Evolutionary conservation across 1,284 basidiomycete genomes (phyloP).

Genomic region (Fomitopsis betulina): DNA sequence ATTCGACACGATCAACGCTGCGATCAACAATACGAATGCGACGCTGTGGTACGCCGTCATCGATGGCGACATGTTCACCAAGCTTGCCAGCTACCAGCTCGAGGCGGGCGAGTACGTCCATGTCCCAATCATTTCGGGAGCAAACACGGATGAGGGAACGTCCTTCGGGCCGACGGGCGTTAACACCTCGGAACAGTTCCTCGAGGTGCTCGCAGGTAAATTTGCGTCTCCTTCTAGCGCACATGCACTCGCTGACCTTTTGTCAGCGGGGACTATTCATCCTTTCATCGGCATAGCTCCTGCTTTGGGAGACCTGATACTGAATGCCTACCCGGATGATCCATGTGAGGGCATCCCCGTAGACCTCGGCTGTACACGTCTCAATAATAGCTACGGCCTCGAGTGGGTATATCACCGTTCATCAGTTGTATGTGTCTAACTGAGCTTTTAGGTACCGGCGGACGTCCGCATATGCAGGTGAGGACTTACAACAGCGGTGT

Average conservation of each 20-base stretch:
- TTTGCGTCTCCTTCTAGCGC: too few species aligned
- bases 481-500: background rate
- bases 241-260: background rate
- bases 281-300: background rate
- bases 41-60: background rate
- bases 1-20: background rate
- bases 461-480: background rate
- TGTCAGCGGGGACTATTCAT: background rate
- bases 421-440: too few species aligned
- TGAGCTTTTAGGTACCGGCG: background rate
- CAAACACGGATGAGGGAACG: conserved; percentile 1
- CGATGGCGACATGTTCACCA: conserved; percentile 1
- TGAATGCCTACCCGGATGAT: background rate
- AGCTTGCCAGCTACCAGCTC: background rate
- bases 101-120: conserved; percentile 2
- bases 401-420: background rate
- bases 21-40: background rate
- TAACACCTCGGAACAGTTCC: background rate
- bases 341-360: background rate
- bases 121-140: background rate
- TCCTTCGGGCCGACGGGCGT: background rate
- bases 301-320: background rate
- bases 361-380: background rate
- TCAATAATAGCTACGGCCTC: background rate
- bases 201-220: background rate